These are phyloP conservation scores for Aspergillus awamori DNA, from an alignment of 2,329 filamentous ascomycete genomes.

Conservation along the genomic window DNA sequence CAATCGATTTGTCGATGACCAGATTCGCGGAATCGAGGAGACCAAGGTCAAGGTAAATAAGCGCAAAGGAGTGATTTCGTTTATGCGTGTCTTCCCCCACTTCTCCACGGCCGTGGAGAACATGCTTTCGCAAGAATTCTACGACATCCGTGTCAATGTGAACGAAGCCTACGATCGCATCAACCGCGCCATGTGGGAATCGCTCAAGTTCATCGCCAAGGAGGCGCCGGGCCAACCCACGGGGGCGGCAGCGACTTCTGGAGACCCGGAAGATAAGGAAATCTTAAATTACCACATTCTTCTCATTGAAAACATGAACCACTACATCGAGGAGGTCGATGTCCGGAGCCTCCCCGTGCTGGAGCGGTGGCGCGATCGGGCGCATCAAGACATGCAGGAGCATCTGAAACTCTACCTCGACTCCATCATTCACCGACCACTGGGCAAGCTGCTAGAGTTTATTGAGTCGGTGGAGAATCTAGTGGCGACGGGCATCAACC, in stretches of 20 bases:
- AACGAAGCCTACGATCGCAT: constrained; percentile 87
- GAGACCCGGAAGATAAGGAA: constrained; percentile 89
- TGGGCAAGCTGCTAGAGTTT: constrained; percentile 90
- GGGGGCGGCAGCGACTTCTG: constrained; percentile 50
- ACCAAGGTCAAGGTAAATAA: constrained; percentile 99
- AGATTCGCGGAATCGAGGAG: constrained; percentile 93
- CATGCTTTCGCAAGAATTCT: constrained; percentile 67
- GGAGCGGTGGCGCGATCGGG: constrained; percentile 79
- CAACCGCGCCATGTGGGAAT: constrained; percentile 95
- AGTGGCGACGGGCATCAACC: constrained; percentile 60
- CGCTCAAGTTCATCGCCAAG: constrained; percentile 89
- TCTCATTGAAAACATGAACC: constrained; percentile 98
- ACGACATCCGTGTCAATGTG: constrained; percentile 73
- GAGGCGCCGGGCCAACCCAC: constrained; percentile 63
- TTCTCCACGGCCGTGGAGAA: constrained; percentile 84
- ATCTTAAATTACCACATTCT: constrained; percentile 96
- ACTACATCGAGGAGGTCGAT: constrained; percentile 91
- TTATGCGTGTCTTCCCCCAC: constrained; percentile 88
- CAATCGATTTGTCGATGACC: constrained; percentile 87
- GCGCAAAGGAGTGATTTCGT: constrained; percentile 92
- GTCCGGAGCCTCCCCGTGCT: constrained; percentile 72
- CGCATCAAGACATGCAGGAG: constrained; percentile 76
- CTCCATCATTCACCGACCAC: constrained; percentile 82
- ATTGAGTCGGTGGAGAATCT: constrained; percentile 82
- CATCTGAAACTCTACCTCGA: constrained; percentile 86